phyloP scores from a whole-genome alignment of 2,329 filamentous ascomycete genomes.

The Cladosporium sp. region DNA sequence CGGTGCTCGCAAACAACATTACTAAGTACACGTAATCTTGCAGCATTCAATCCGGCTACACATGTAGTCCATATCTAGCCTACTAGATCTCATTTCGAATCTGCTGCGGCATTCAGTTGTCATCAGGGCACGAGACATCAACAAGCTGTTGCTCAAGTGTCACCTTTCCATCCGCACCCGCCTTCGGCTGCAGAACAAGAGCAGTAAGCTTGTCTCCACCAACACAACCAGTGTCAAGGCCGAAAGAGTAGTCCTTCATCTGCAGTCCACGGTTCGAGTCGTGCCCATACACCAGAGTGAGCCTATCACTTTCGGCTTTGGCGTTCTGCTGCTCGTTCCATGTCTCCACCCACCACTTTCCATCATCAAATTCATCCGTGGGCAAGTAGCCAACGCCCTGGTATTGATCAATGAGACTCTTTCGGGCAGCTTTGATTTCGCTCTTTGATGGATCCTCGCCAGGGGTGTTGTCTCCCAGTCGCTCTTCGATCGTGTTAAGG shows the following conservation, averaged over 20 bases:
- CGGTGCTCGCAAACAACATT: no score
- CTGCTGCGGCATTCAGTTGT: background rate
- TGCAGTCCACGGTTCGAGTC: constrained; percentile 1
- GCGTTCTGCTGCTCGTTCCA: background rate
- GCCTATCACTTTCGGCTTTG: background rate
- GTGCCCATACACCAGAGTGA: constrained; percentile 6
- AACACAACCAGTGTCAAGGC: constrained; percentile 9
- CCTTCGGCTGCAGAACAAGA: background rate
- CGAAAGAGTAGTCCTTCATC: constrained; percentile 2
- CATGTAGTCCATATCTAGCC: no score
- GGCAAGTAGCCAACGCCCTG: background rate
- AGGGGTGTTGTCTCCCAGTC: background rate
- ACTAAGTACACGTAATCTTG: no score
- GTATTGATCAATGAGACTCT: background rate
- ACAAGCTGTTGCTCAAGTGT: background rate
- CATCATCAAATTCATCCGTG: constrained; percentile 3
- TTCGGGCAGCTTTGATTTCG: background rate
- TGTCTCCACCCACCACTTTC: constrained; percentile 4
- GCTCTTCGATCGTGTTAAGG: background rate
- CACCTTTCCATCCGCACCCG: background rate
- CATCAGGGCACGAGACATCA: background rate
- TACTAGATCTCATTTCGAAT: no score
- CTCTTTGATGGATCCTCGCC: background rate
- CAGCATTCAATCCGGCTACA: no score
- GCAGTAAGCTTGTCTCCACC: constrained; percentile 2